Base-by-base conservation (phyloP, 2,329 filamentous ascomycete genomes). In the Hirsutella minnesotensis region DNA sequence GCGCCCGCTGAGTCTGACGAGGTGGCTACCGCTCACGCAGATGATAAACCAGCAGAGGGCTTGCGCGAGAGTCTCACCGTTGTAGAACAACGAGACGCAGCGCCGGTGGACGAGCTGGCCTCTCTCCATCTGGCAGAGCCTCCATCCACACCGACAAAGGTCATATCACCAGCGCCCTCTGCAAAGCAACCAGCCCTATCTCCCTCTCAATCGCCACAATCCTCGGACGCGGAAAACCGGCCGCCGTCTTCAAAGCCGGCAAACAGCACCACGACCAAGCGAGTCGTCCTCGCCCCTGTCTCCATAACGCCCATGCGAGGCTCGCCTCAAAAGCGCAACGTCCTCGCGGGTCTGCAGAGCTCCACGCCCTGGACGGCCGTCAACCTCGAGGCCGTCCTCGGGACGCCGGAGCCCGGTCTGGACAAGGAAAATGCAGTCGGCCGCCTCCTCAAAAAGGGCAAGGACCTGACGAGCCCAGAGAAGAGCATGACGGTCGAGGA, bases 401-500 rank as follows among this genome's bases (percentile, higher is more conserved):
- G 69, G 56, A 53, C 64, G 3, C 63, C 65, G 2, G 45, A 44
- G 7, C 65, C 68, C 10, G 59, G 62, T 13, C 53, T 63, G 12
- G 68, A 72, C 36, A 72, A 73, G 53, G 72, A 81, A 50, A 79
- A 76, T 43, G 61, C 63, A 0, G 65, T 67, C 2, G 65, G 66
- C 16, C 61, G 64, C 9, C 64, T 77, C 21, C 58, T 81, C 15
- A 69, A 67, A 44, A 67, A 72, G 33, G 78, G 76, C 12, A 70
- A 70, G 1, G 75, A 75, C 13, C 64, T 98, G 42, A 82, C 76
- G 2, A 83, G 74, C 42, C 76, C 80, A 0, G 92, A 96, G 66
- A 88, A 83, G 67, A 70, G 74, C 31, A 95, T 98, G 89, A 90
- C 81, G 5, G 86, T 96, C 0, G 87, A 95, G 60, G 81, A 95